These are phyloP conservation scores for Candida boleticola DNA, from an alignment of 805 yeast species.

Conservation along the genomic window DNA sequence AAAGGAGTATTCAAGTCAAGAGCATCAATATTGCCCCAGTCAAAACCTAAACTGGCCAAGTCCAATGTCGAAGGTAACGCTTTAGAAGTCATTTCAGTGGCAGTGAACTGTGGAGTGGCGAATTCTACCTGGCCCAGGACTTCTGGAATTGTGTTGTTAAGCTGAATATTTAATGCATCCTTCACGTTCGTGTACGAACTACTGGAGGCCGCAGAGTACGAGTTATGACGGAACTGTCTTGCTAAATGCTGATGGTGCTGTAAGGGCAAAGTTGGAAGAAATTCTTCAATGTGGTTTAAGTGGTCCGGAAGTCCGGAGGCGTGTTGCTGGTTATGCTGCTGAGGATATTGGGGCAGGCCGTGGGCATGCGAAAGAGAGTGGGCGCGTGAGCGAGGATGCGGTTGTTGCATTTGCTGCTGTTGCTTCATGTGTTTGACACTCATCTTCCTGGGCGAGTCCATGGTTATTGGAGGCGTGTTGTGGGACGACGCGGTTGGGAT, in stretches of 20 bases:
- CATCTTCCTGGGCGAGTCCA: constrained; percentile 14
- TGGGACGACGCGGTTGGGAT: constrained; percentile 21
- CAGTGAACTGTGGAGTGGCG: constrained; percentile 73
- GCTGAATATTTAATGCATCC: constrained; percentile 39
- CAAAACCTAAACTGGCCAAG: constrained; percentile 30
- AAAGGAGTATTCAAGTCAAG: constrained; percentile 21
- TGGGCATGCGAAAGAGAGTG: no score
- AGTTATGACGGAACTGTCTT: constrained; percentile 43
- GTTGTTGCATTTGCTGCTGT: constrained; percentile 1
- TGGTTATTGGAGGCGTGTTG: constrained; percentile 24
- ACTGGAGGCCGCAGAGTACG: constrained; percentile 66
- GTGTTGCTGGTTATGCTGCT: not conserved
- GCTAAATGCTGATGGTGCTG: not conserved
- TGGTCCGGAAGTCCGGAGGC: constrained; percentile 1
- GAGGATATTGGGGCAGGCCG: no score
- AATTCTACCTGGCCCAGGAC: constrained; percentile 74
- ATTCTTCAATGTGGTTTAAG: constrained; percentile 8
- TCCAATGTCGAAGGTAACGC: constrained; percentile 36
- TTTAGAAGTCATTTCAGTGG: constrained; percentile 39
- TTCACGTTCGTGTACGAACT: constrained; percentile 55
- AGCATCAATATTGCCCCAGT: constrained; percentile 27
- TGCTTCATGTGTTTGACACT: constrained; percentile 5
- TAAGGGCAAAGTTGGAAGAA: constrained; percentile 1
- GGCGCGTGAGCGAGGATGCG: no score
- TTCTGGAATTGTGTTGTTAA: constrained; percentile 25